These are phyloP conservation scores for Hylodesmum podocarpum DNA, from an alignment of 306 rosid species.

Conservation along the genomic window DNA sequence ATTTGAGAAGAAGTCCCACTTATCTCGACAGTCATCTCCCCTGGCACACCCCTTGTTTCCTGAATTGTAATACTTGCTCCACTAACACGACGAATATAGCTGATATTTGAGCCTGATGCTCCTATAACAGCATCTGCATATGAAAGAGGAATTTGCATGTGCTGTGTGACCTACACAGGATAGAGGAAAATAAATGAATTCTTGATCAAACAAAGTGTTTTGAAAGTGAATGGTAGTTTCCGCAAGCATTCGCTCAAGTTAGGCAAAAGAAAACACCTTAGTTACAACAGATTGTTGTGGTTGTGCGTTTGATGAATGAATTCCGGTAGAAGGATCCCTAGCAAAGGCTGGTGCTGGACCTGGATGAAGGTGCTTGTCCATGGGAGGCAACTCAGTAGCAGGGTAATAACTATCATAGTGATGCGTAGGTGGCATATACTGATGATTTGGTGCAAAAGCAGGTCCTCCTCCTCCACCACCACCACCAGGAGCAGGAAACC, in stretches of 20 bases:
- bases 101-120: slow-evolving; percentile 42
- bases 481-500: slow-evolving; percentile 36
- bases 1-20: slow-evolving; percentile 44
- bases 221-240: neutral
- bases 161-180: slow-evolving; percentile 41
- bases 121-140: slow-evolving; percentile 54
- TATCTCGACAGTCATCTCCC: slow-evolving; percentile 53
- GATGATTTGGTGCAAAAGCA: slow-evolving; percentile 43
- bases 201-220: neutral
- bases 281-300: slow-evolving; percentile 35
- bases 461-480: slow-evolving; percentile 23
- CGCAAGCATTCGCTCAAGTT: neutral
- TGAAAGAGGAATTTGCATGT: slow-evolving; percentile 53
- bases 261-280: slow-evolving; percentile 29
- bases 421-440: slow-evolving; percentile 42
- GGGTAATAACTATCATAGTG: slow-evolving; percentile 45
- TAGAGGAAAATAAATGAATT: slow-evolving; percentile 6
- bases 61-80: slow-evolving; percentile 49
- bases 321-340: slow-evolving; percentile 36
- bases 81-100: slow-evolving; percentile 49
- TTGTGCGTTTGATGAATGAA: slow-evolving; percentile 25
- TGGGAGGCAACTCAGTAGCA: slow-evolving; percentile 36
- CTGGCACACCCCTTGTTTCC: slow-evolving; percentile 50
- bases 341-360: slow-evolving; percentile 45
- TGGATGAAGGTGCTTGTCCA: slow-evolving; percentile 38